Evolutionary conservation across 2,329 filamentous ascomycete genomes (phyloP).

Genomic region (Fragosphaeria purpurea): DNA sequence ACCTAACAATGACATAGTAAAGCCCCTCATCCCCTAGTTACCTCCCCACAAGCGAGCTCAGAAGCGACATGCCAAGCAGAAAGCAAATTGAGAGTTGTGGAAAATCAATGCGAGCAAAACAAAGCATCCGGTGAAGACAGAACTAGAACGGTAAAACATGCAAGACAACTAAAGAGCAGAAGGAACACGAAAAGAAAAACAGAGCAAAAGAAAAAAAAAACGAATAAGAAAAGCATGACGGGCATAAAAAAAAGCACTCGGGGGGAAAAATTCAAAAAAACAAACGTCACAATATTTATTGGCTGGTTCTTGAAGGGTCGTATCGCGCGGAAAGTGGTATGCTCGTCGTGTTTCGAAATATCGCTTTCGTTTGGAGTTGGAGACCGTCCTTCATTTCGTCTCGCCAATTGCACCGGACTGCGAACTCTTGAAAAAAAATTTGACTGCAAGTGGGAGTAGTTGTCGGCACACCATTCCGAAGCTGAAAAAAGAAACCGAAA

Average conservation of each 20-base stretch:
- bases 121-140: neutral
- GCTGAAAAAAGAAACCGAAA: too few relatives aligned
- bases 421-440: too few relatives aligned
- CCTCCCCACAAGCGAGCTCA: constrained; percentile 27
- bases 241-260: constrained; percentile 11
- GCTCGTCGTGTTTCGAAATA: too few relatives aligned
- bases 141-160: neutral
- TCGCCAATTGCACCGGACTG: too few relatives aligned
- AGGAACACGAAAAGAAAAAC: neutral
- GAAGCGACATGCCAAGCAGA: constrained; percentile 22
- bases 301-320: too few relatives aligned
- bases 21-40: constrained; percentile 23
- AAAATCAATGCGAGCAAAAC: neutral
- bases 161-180: neutral
- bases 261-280: constrained; percentile 16
- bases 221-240: neutral
- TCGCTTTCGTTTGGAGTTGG: too few relatives aligned
- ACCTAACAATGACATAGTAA: neutral
- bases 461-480: too few relatives aligned
- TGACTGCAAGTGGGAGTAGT: too few relatives aligned
- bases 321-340: too few relatives aligned
- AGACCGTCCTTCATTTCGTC: too few relatives aligned
- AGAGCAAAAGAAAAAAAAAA: neutral
- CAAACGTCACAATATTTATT: constrained; percentile 7
- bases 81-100: constrained; percentile 13